Conservation (phyloP, 495 filamentous ascomycete genomes). For the Neurospora pannonica region DNA sequence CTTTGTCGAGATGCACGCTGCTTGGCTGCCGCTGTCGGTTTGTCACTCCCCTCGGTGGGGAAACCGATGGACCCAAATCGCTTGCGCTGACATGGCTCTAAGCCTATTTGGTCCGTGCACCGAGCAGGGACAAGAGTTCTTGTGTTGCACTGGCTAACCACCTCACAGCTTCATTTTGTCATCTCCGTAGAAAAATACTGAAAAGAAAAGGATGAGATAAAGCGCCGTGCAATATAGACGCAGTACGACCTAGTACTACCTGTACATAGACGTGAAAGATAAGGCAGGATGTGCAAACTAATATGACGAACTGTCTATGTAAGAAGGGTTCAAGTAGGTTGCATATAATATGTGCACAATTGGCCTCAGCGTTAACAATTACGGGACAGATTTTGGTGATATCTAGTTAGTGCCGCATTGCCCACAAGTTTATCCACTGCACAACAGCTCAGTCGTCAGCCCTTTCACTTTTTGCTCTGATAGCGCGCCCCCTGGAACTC, state of each 20-base stretch:
- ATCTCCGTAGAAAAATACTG: neutral
- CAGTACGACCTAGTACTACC: neutral
- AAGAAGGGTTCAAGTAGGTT: neutral
- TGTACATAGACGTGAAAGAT: neutral
- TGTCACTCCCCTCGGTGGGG: neutral
- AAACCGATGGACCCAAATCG: neutral
- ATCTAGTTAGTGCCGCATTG: neutral
- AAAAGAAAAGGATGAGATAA: neutral
- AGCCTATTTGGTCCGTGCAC: neutral
- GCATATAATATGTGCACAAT: neutral
- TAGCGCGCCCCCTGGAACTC: neutral
- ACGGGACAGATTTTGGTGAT: neutral
- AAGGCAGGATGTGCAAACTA: neutral
- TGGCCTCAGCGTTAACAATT: neutral
- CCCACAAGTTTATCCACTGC: neutral
- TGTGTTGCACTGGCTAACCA: neutral
- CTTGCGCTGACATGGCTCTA: neutral
- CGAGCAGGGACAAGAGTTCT: neutral
- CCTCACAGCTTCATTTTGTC: neutral
- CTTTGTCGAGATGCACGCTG: neutral
- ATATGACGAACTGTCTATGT: neutral
- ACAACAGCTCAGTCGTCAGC: neutral
- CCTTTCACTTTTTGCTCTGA: neutral
- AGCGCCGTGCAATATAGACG: neutral
- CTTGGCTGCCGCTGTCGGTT: neutral